Conservation (phyloP, 306 rosid species). For the Betula pendula region DNA sequence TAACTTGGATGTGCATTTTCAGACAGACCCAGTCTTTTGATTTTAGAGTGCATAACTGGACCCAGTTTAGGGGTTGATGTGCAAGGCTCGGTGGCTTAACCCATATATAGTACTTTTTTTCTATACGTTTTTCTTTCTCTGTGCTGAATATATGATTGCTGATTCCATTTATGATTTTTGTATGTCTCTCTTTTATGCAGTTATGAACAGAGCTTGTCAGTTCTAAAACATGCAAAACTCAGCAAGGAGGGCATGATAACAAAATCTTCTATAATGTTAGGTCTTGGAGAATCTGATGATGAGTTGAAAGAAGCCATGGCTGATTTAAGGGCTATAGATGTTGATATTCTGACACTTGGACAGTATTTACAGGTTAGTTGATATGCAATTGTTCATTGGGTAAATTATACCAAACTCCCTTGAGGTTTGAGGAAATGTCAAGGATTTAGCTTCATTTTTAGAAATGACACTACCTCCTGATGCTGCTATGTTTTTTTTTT, state of each 20-base stretch:
- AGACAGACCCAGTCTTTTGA: background rate
- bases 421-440: background rate
- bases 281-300: conserved; percentile 91
- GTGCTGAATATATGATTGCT: conserved; percentile 5
- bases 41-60: background rate
- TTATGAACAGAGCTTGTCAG: conserved; percentile 84
- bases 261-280: conserved; percentile 93
- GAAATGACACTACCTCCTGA: background rate
- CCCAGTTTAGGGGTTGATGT: background rate
- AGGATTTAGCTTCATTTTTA: background rate
- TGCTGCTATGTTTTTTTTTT: background rate
- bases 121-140: background rate
- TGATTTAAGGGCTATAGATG: conserved; percentile 80
- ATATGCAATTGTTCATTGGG: conserved; percentile 5
- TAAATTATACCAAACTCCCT: background rate
- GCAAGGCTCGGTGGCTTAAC: background rate
- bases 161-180: conserved; percentile 24
- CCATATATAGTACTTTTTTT: background rate
- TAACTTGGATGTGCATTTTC: background rate
- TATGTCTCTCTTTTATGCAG: conserved; percentile 46
- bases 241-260: conserved; percentile 91
- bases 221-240: conserved; percentile 72
- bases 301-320: conserved; percentile 80
- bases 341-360: conserved; percentile 92
- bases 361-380: conserved; percentile 89